Evolutionary conservation across 352 stramenopile species (phyloP).

Genomic region (Phytophthora fragariae): DNA sequence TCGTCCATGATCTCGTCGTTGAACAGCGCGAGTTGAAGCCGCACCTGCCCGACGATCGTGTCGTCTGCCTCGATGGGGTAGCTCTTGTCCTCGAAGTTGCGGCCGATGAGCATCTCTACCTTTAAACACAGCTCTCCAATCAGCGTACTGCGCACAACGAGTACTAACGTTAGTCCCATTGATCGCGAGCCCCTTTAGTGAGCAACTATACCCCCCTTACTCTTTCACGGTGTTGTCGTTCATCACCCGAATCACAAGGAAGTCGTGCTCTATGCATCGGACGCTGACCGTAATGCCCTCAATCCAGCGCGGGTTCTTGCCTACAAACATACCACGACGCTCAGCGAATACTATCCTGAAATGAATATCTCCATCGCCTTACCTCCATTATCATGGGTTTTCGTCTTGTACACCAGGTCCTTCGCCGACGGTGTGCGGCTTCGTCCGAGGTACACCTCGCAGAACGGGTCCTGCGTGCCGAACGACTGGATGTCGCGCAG

Average conservation of each 20-base stretch:
- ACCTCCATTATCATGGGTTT: constrained; percentile 85
- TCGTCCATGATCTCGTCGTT: constrained; percentile 84
- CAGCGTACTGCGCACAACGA: constrained; percentile 46
- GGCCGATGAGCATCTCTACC: constrained; percentile 71
- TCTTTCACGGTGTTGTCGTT: constrained; percentile 84
- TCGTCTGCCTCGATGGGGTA: constrained; percentile 75
- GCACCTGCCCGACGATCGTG: constrained; percentile 80
- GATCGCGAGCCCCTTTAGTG: background rate
- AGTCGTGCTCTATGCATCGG: constrained; percentile 85
- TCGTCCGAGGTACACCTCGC: constrained; percentile 73
- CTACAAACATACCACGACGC: constrained; percentile 26
- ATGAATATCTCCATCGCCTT: background rate
- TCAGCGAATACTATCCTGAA: constrained; percentile 2
- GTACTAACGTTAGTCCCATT: background rate
- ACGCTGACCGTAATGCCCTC: constrained; percentile 65
- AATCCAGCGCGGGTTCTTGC: constrained; percentile 83
- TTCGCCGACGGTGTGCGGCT: constrained; percentile 45
- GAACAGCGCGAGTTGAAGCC: constrained; percentile 77
- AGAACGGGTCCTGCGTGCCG: constrained; percentile 79
- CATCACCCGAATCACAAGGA: constrained; percentile 81
- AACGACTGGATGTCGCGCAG: constrained; percentile 81
- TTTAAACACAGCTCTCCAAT: constrained; percentile 78
- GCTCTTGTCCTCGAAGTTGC: constrained; percentile 77
- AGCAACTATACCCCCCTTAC: constrained; percentile 41
- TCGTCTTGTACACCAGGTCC: constrained; percentile 74